Conservation (phyloP, 352 stramenopile genomes). For the Pilasporangium apinafurcum region DNA sequence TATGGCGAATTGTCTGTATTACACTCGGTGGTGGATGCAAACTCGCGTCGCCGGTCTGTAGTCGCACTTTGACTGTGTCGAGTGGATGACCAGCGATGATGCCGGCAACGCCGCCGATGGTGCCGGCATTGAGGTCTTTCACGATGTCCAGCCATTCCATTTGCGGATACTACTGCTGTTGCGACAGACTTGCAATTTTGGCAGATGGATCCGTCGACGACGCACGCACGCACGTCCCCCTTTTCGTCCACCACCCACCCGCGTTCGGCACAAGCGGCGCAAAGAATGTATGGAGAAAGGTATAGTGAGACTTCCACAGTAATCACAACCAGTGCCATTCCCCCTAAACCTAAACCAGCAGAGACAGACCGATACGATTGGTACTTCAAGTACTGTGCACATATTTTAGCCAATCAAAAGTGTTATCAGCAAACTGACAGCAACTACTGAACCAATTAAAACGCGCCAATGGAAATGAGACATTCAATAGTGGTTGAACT, state of each 20-base stretch:
- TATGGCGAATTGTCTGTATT: slow-evolving; percentile 38
- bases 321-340: too few relatives aligned
- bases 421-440: neutral
- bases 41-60: slow-evolving; percentile 50
- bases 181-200: too few relatives aligned
- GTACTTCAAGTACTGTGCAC: too few relatives aligned
- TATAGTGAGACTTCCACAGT: neutral
- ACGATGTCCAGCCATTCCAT: slow-evolving; percentile 81
- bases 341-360: too few relatives aligned
- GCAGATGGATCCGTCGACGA: too few relatives aligned
- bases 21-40: slow-evolving; percentile 24
- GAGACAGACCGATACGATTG: too few relatives aligned
- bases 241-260: neutral
- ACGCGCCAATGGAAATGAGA: too few relatives aligned
- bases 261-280: neutral
- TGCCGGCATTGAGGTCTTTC: slow-evolving; percentile 82
- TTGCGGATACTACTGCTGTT: neutral
- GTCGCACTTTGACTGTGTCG: slow-evolving; percentile 83
- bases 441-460: too few relatives aligned
- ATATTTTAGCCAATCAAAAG: neutral
- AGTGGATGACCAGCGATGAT: slow-evolving; percentile 78
- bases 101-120: slow-evolving; percentile 68
- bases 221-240: neutral
- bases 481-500: too few relatives aligned
- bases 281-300: neutral